These are phyloP conservation scores for Umbelopsis sp. DNA, from an alignment of 192 early-diverging fungal species.

Conservation along the genomic window DNA sequence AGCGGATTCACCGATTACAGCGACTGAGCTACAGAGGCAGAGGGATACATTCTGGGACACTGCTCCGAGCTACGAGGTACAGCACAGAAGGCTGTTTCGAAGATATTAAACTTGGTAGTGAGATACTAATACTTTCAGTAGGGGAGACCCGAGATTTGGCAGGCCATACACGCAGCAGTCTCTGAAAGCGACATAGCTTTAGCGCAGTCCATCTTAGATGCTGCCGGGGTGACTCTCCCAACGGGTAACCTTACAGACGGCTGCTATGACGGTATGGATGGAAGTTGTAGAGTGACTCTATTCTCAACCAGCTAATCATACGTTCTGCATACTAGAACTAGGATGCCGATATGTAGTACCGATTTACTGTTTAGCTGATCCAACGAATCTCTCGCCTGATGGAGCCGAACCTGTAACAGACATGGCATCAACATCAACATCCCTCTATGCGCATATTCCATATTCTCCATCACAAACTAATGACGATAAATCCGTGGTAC, in stretches of 20 bases:
- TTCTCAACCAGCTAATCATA: not conserved
- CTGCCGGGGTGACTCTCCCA: conserved; percentile 67
- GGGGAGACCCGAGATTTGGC: conserved; percentile 78
- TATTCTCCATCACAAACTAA: conserved; percentile 1
- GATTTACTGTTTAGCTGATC: conserved; percentile 61
- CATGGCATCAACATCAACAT: conserved; percentile 19
- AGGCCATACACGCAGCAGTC: conserved; percentile 65
- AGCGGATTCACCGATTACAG: conserved; percentile 42
- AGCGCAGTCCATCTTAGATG: conserved; percentile 67
- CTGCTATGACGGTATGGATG: conserved; percentile 65
- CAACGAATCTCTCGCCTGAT: conserved; percentile 50
- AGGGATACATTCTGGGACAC: conserved; percentile 77
- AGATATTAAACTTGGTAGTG: not conserved
- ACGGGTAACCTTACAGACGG: conserved; percentile 72
- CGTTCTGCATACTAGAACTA: conserved; percentile 34
- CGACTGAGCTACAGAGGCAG: conserved; percentile 46
- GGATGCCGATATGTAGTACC: conserved; percentile 74
- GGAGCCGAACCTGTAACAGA: not conserved
- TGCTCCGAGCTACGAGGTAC: conserved; percentile 66
- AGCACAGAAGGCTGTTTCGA: not conserved
- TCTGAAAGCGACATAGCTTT: conserved; percentile 50
- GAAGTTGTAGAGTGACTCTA: not conserved
- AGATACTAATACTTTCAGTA: conserved; percentile 12
- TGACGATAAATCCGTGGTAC: not conserved
- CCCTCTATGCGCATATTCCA: not conserved